Conservation (phyloP, 164 flowering plant genomes). For the Magnolia sinica region DNA sequence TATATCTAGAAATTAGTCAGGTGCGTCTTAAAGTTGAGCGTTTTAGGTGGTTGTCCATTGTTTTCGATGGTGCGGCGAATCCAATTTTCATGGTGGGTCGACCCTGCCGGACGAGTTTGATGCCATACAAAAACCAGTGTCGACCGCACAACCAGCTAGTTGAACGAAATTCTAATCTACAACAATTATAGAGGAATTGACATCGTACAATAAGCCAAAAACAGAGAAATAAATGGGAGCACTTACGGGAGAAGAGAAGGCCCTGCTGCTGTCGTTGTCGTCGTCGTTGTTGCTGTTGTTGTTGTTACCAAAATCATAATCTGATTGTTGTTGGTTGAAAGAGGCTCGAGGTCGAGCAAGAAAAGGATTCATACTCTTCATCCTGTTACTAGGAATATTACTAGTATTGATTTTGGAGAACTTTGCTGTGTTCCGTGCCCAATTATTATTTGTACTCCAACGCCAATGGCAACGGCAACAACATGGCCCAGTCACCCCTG, state of each 20-base stretch:
- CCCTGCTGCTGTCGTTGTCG: not conserved
- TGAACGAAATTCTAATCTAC: not conserved
- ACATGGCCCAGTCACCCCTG: too few species aligned
- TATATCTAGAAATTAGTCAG: too few species aligned
- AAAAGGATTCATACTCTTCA: not conserved
- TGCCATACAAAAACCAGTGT: too few species aligned
- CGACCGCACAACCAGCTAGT: not conserved
- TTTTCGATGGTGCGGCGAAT: too few species aligned
- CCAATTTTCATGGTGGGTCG: too few species aligned
- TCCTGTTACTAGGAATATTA: not conserved
- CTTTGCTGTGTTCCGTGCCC: too few species aligned
- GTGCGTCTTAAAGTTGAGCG: too few species aligned
- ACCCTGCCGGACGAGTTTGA: too few species aligned
- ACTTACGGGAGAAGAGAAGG: not conserved
- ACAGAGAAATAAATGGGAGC: not conserved
- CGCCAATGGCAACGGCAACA: too few species aligned
- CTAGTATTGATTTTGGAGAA: too few species aligned
- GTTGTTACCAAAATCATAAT: not conserved
- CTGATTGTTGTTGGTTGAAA: not conserved
- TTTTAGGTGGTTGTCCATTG: too few species aligned
- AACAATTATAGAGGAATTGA: not conserved
- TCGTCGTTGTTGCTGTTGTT: not conserved
- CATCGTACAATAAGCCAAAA: not conserved
- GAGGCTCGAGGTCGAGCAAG: not conserved
- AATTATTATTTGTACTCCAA: too few species aligned